phyloP scores from a whole-genome alignment of 352 stramenopile species.

The Globisporangium paddicum region DNA sequence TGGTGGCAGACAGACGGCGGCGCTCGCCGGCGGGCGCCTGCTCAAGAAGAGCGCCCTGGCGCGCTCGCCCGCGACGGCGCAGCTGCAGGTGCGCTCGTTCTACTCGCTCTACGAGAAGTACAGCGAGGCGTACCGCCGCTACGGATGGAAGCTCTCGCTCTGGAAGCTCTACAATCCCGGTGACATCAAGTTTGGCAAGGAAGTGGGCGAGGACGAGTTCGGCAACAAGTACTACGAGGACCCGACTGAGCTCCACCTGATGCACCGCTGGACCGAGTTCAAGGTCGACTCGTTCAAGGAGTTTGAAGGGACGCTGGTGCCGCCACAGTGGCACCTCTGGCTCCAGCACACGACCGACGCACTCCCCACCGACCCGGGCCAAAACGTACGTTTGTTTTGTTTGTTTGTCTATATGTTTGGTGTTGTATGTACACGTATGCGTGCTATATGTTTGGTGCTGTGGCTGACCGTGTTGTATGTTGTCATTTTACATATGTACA shows the following conservation, averaged over 20 bases:
- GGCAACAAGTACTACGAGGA: slow-evolving; percentile 88
- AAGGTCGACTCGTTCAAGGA: slow-evolving; percentile 75
- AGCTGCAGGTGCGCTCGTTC: slow-evolving; percentile 58
- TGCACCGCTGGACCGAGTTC: slow-evolving; percentile 85
- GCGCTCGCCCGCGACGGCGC: neutral
- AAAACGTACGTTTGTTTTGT: slow-evolving; percentile 44
- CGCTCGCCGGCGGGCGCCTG: slow-evolving; percentile 32
- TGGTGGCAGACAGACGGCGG: slow-evolving; percentile 16
- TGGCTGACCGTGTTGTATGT: neutral
- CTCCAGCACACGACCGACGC: slow-evolving; percentile 81
- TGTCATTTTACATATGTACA: slow-evolving; percentile 1
- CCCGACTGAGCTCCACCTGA: slow-evolving; percentile 60
- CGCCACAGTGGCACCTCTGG: slow-evolving; percentile 83
- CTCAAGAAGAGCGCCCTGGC: slow-evolving; percentile 13
- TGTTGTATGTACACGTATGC: neutral
- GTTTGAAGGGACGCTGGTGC: slow-evolving; percentile 73
- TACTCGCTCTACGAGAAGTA: slow-evolving; percentile 84
- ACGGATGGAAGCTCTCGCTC: slow-evolving; percentile 70
- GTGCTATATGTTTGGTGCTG: neutral
- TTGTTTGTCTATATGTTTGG: neutral
- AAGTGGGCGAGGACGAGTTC: slow-evolving; percentile 78
- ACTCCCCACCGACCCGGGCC: slow-evolving; percentile 42
- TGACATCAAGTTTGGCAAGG: slow-evolving; percentile 85
- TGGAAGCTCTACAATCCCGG: slow-evolving; percentile 89
- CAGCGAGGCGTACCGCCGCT: slow-evolving; percentile 72